Evolutionary conservation across 768 basidiomycete genomes (phyloP).

Genomic region (Mycena maculata): DNA sequence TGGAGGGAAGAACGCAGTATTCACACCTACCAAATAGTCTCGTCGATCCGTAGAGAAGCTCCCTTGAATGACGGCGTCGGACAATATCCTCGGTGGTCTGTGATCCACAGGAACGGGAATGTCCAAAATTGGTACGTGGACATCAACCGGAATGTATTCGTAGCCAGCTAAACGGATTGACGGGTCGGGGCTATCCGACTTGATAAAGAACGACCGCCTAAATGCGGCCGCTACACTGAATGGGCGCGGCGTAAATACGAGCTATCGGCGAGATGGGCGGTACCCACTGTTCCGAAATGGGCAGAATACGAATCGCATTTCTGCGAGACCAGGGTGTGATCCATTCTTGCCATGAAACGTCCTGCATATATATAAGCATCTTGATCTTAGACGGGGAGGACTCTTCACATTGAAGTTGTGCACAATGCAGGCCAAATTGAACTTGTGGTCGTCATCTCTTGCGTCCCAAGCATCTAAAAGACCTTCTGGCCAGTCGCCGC

Average conservation of each 20-base stretch:
- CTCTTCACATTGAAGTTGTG: constrained; percentile 47
- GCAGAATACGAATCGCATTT: constrained; percentile 50
- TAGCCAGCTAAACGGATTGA: constrained; percentile 45
- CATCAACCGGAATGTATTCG: constrained; percentile 50
- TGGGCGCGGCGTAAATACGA: not conserved
- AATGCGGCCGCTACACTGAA: constrained; percentile 47
- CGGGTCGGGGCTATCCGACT: constrained; percentile 46
- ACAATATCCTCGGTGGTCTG: constrained; percentile 39
- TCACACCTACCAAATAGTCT: constrained; percentile 49
- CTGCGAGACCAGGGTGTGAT: constrained; percentile 52
- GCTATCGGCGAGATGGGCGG: not conserved
- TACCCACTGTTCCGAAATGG: constrained; percentile 55
- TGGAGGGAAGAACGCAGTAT: no score
- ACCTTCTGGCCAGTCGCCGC: constrained; percentile 38
- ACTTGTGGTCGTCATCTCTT: constrained; percentile 50
- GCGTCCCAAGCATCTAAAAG: constrained; percentile 52
- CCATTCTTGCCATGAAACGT: constrained; percentile 43
- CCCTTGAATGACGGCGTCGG: constrained; percentile 57
- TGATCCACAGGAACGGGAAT: constrained; percentile 42
- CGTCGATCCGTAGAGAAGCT: constrained; percentile 48
- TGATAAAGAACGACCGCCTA: constrained; percentile 41
- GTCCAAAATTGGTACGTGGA: constrained; percentile 50
- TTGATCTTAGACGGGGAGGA: no score
- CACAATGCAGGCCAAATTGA: constrained; percentile 55
- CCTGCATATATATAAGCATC: constrained; percentile 27